A percentile compares a stretch with the other conserved stretches of the same genome.
phyloP scores from a whole-genome alignment of 2,329 filamentous ascomycete genomes.

The Trichoderma citrinoviride region DNA sequence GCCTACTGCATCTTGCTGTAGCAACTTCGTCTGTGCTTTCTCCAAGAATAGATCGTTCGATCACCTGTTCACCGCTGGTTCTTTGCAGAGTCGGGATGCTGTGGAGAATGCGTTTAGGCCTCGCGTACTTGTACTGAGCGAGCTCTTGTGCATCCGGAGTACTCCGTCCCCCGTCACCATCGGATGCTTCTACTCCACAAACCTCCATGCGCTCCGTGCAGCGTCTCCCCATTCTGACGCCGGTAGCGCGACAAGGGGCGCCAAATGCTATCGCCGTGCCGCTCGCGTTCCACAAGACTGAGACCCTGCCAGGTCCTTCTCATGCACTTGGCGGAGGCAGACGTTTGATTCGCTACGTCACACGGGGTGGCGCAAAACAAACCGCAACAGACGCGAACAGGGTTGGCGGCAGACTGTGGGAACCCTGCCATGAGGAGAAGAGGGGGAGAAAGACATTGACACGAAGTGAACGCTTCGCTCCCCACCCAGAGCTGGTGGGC shows the following conservation, averaged over 20 bases:
- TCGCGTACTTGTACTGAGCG: conserved; percentile 17
- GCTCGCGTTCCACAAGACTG: conserved; percentile 21
- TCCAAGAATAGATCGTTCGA: conserved; percentile 15
- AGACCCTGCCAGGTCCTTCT: conserved; percentile 3
- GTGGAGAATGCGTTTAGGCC: conserved; percentile 16
- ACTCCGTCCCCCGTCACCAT: conserved; percentile 20
- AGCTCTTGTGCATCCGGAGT: conserved; percentile 19
- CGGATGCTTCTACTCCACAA: conserved; percentile 17
- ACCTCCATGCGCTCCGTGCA: conserved; percentile 18
- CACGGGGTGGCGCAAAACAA: conserved; percentile 18
- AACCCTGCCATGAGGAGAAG: background rate
- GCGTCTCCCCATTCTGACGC: conserved; percentile 22
- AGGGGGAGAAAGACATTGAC: background rate
- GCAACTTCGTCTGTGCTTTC: background rate
- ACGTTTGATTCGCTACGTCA: conserved; percentile 2
- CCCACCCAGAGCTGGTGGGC: conserved; percentile 7
- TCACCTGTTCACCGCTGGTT: conserved; percentile 22
- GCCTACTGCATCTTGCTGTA: background rate
- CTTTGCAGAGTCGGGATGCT: conserved; percentile 20
- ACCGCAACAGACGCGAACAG: conserved; percentile 18
- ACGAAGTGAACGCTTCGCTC: conserved; percentile 2
- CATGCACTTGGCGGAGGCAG: background rate
- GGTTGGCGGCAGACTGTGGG: conserved; percentile 18
- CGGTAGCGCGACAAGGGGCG: conserved; percentile 21
- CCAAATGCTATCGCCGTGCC: conserved; percentile 20